Base-by-base conservation (phyloP, 352 stramenopile genomes). In the Elongisporangium senticosum region DNA sequence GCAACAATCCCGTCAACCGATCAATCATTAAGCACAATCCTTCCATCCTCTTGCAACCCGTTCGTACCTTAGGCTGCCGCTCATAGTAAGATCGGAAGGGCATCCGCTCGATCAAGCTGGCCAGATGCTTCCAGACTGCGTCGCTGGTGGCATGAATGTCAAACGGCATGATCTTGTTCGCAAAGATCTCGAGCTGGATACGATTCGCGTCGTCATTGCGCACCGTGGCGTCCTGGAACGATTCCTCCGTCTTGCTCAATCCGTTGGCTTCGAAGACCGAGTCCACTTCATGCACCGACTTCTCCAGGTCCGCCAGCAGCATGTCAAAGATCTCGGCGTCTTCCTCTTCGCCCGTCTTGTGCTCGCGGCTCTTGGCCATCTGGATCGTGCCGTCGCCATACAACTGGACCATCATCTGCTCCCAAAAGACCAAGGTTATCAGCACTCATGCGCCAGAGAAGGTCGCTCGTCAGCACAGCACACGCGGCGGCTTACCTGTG, bases 21-120 rank as follows among this genome's bases (percentile, higher is more conserved):
- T 22, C 63, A 10, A 62, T 43, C 33, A 60, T n/a, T 37, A 23
- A 55, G 47, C 6, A 3, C 26, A 22, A n/a, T n/a, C n/a, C n/a
- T n/a, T n/a, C n/a, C n/a, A n/a, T n/a, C n/a, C n/a, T n/a, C n/a
- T n/a, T n/a, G n/a, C n/a, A n/a, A n/a, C n/a, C n/a, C n/a, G n/a
- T n/a, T n/a, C n/a, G n/a, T n/a, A n/a, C n/a, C n/a, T 74, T 74
- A 2, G 67, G 71, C 20, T 73, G 65, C 13, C 73, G 78, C 39
- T 77, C 59, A 28, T 74, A 74, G 19, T 82, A 58, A 49, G 69
- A 74, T 19, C 75, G 72, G 23, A 70, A 65, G 19, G 79, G 75
- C 24, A 78, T 69, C 17, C 79, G 65, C 11, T 69, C 74, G 7
- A 71, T 71, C 15, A 68, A 64, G 33, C 33, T 43, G 43, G 54